Evolutionary conservation across 305 asterid genomes (phyloP).

Genomic region (Fraxinus xanthoxyloides): DNA sequence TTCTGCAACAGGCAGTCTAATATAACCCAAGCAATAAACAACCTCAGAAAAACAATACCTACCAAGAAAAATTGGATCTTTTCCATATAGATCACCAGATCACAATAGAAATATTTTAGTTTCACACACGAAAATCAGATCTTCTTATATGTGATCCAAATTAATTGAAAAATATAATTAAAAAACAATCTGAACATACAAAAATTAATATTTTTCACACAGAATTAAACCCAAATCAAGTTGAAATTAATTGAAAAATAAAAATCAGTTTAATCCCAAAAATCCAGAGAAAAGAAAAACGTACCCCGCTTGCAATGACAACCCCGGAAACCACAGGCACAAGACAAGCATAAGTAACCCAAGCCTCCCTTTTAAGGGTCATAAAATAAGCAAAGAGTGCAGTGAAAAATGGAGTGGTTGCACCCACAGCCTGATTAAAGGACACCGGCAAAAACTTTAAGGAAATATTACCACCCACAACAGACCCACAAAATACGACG

Average conservation of each 20-base stretch:
- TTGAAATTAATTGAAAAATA: not conserved
- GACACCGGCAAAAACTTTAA: slow-evolving; percentile 76
- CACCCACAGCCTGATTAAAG: slow-evolving; percentile 96
- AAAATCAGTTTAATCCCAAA: not conserved
- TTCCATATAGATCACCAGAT: slow-evolving; percentile 3
- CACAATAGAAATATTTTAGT: not conserved
- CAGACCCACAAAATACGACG: slow-evolving; percentile 88
- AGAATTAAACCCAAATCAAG: slow-evolving; percentile 7
- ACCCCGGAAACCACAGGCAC: slow-evolving; percentile 95
- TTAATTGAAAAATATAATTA: not conserved
- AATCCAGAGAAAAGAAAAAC: slow-evolving; percentile 6
- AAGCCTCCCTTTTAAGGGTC: slow-evolving; percentile 79
- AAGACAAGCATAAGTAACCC: slow-evolving; percentile 82
- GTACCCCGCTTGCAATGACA: slow-evolving; percentile 96
- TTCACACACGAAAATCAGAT: not conserved
- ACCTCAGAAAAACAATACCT: not conserved
- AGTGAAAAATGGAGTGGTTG: slow-evolving; percentile 95
- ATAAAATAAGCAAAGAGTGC: slow-evolving; percentile 84
- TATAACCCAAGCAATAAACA: slow-evolving; percentile 11
- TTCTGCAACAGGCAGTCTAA: slow-evolving; percentile 5
- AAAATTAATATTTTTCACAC: slow-evolving; percentile 3
- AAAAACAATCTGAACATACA: not conserved
- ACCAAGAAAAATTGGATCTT: slow-evolving; percentile 25
- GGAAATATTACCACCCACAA: slow-evolving; percentile 93
- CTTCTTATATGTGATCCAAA: not conserved